A percentile compares a stretch with the other conserved stretches of the same genome.
Evolutionary conservation across 2,329 filamentous ascomycete species (phyloP).

Genomic region (Monosporascus sp.): DNA sequence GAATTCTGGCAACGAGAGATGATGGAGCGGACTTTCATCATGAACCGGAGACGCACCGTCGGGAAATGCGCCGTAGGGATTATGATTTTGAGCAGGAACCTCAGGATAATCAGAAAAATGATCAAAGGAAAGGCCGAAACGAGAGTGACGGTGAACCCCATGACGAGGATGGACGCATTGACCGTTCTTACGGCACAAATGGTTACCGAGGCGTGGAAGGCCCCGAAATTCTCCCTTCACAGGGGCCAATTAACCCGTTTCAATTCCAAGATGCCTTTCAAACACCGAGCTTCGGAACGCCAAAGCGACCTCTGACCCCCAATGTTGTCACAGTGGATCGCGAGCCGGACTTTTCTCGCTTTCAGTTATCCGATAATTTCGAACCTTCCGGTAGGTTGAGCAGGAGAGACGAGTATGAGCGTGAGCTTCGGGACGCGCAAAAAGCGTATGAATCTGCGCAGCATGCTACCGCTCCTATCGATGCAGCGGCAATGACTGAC

Average conservation of each 20-base stretch:
- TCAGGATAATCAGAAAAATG: constrained; percentile 14
- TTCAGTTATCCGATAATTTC: constrained; percentile 19
- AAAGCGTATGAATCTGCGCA: constrained; percentile 39
- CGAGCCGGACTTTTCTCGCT: constrained; percentile 42
- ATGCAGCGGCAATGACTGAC: constrained; percentile 40
- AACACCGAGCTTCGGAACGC: constrained; percentile 35
- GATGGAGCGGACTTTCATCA: constrained; percentile 11
- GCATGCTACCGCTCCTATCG: constrained; percentile 43
- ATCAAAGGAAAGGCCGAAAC: constrained; percentile 23
- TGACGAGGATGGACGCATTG: constrained; percentile 11
- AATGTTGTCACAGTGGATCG: constrained; percentile 48
- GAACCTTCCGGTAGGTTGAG: constrained; percentile 35
- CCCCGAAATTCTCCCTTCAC: constrained; percentile 17
- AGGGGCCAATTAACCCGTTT: constrained; percentile 48
- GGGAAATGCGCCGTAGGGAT: constrained; percentile 22
- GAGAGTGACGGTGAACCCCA: constrained; percentile 18
- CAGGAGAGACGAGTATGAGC: constrained; percentile 46
- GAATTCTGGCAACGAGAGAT: constrained; percentile 12
- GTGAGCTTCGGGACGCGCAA: constrained; percentile 39
- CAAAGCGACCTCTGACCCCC: constrained; percentile 40
- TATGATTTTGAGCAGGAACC: constrained; percentile 22
- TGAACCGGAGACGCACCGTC: constrained; percentile 15
- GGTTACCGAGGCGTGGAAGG: constrained; percentile 23
- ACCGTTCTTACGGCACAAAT: constrained; percentile 12
- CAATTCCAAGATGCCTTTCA: constrained; percentile 52